phyloP scores from a whole-genome alignment of 2,329 filamentous ascomycete species.

The Colletotrichum orbiculare region DNA sequence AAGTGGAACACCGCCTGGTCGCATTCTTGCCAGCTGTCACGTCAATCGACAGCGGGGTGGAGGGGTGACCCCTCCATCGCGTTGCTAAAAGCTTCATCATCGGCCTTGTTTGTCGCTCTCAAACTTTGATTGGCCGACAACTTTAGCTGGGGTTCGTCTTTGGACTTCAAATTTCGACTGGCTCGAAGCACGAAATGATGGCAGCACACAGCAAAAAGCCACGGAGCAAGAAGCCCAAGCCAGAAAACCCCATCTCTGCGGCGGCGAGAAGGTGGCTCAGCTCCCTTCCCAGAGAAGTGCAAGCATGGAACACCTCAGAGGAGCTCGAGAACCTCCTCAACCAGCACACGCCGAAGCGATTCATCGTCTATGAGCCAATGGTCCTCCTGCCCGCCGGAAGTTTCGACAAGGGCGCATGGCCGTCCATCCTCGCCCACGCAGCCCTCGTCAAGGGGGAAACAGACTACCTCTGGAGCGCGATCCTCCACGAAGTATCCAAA shows the following conservation, averaged over 20 bases:
- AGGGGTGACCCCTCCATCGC: no score
- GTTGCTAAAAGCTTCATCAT: no score
- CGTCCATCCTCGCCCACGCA: constrained; percentile 44
- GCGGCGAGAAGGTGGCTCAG: constrained; percentile 51
- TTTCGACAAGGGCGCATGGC: constrained; percentile 59
- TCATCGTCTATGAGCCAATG: constrained; percentile 71
- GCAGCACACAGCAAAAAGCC: constrained; percentile 34
- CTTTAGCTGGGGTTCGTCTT: no score
- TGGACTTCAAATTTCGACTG: not conserved
- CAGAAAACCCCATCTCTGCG: constrained; percentile 48
- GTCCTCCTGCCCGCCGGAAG: constrained; percentile 69
- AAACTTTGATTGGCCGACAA: no score
- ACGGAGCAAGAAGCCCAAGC: constrained; percentile 41
- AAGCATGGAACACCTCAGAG: constrained; percentile 21
- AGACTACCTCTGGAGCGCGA: constrained; percentile 57
- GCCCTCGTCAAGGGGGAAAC: constrained; percentile 40
- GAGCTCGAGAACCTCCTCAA: constrained; percentile 47
- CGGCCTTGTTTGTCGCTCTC: no score
- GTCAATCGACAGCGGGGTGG: no score
- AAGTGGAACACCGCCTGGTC: no score
- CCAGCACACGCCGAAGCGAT: constrained; percentile 64
- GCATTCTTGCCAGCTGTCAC: no score
- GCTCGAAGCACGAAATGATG: not conserved
- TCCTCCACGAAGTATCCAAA: constrained; percentile 59
- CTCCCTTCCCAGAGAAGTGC: constrained; percentile 38